Conservation (phyloP, 768 basidiomycete species). For the Tricholoma terreum region DNA sequence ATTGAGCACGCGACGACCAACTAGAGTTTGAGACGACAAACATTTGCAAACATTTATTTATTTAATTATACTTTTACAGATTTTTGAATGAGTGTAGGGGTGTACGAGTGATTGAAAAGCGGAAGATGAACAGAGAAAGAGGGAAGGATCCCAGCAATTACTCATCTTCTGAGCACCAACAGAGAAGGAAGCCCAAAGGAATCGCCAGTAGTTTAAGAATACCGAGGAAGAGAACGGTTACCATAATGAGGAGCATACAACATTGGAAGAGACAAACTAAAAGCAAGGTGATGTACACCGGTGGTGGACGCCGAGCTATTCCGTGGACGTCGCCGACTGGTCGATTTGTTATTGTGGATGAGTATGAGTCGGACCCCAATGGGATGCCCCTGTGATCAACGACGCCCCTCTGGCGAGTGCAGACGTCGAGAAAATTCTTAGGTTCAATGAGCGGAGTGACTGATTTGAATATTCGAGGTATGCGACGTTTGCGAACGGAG, state of each 20-base stretch:
- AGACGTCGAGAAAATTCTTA: not conserved
- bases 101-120: too few relatives aligned
- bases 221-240: not conserved
- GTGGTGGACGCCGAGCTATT: not conserved
- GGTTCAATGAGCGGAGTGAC: not conserved
- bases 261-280: slow-evolving; percentile 6
- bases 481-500: slow-evolving; percentile 2
- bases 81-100: too few relatives aligned
- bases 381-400: not conserved
- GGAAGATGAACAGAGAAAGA: too few relatives aligned
- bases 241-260: slow-evolving; percentile 2
- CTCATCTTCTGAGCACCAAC: not conserved
- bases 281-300: not conserved
- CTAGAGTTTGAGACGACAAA: too few relatives aligned
- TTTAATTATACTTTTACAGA: too few relatives aligned
- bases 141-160: not conserved
- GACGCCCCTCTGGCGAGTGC: not conserved
- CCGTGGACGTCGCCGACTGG: not conserved
- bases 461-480: not conserved
- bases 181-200: not conserved
- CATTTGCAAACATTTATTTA: too few relatives aligned
- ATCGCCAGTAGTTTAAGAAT: not conserved
- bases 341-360: not conserved
- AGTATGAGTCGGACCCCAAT: not conserved
- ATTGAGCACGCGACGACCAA: too few relatives aligned